Evolutionary conservation across 1,139 yeast genomes (phyloP), one percentile per base, ranked within the genome.

Genomic region (Pichia sp.): DNA sequence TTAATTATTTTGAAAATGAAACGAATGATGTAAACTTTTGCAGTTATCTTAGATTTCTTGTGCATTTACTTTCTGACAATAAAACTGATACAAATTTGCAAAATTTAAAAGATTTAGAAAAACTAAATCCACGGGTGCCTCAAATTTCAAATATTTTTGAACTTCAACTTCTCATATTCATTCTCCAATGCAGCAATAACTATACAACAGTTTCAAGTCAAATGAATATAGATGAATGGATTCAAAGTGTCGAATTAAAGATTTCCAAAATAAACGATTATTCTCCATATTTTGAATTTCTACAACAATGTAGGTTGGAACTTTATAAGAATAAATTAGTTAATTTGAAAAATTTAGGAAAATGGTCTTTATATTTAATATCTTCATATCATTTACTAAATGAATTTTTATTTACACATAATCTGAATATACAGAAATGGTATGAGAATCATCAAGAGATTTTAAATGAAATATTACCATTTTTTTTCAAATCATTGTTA

Each of bases 401-500:
- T 11, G 48, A 46, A 42, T 41, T n/a, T 4, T 5, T 41, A 7
- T 33, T 37, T 7, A n/a, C 4, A 6, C 6, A 28, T 18, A 18
- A 18, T 18, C 18, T 18, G 18, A 18, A 18, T 18, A 18, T 18
- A 18, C 18, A 18, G 18, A 18, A 18, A 28, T 37, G 31, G 31
- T 27, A 37, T 28, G 26, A n/a, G 3, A 28, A 11, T 10, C 27
- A 28, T 37, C 31, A 25, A 37, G 25, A 28, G 10, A 7, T 37
- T 8, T 7, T 41, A 4, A 27, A 29, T 5, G 2, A 7, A 2
- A 31, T 47, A 2, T n/a, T 40, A 7, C 32, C 37, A 6, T 7
- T 9, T 9, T 47, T 47, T 32, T n/a, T 44, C 10, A 44, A 41
- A 28, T 30, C 47, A 1, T 37, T 47, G 5, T 31, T 47, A 5